Base-by-base conservation (phyloP, 495 filamentous ascomycete genomes). In the Pseudomonodictys pantanalensis region DNA sequence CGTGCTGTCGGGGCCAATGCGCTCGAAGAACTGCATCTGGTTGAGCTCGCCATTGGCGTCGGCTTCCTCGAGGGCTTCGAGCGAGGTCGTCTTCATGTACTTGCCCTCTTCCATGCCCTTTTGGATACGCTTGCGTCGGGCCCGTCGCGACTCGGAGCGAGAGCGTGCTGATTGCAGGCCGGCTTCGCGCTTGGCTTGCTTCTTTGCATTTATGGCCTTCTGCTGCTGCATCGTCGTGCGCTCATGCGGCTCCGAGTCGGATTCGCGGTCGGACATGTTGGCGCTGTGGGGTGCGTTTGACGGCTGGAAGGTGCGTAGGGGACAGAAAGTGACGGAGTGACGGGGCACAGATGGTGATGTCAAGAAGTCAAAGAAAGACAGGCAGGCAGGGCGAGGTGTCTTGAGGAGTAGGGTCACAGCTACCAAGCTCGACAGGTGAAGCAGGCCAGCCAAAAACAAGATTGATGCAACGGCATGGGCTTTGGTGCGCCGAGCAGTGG, bases 21-120 rank as follows among this genome's bases (percentile, higher is more conserved):
- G 73, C 62, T 77, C 73, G 53, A 80, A 83, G 2, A 73, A 73
- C 58, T 79, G 75, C 73, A 82, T 77, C 48, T 47, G 38, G 15
- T 65, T 54, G 35, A 72, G 44, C 55, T 76, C 73, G 17, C 62
- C 61, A 53, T 71, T 74, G 22, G 71, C 73, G 46, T 76, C 73
- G 18, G 73, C 73, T 57, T 76, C 73, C 66, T 76, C 73, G 32
- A 76, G 73, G n/a, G 73, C 73, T 45, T 72, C 70, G 17, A 76
- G 56, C 1, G 62, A 64, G 23, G 59, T 53, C 17, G 73, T 76
- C 65, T 72, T 71, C 73, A 76, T 76, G 68, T 72, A 72, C 60
- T 73, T 74, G 58, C 71, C 71, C 9, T 71, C 68, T 30, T 71
- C 52, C 7, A 65, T 60, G 42, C 53, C 68, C 33, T 74, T 46